These are phyloP conservation scores for Cystobasidium onofrii DNA, from an alignment of 768 basidiomycete genomes.

Conservation along the genomic window DNA sequence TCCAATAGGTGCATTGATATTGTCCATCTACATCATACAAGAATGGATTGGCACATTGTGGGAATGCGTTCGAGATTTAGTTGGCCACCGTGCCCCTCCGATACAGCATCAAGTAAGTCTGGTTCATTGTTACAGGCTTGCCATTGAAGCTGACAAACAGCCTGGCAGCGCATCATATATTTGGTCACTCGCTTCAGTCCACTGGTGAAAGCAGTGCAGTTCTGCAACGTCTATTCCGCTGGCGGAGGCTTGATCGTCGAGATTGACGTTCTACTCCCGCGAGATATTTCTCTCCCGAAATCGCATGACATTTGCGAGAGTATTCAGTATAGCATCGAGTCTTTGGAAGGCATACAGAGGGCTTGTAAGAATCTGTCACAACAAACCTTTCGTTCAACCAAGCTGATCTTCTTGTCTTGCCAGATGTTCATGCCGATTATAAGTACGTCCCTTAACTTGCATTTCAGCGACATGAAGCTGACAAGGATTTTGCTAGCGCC, in stretches of 20 bases:
- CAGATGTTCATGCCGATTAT: constrained; percentile 29
- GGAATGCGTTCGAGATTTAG: constrained; percentile 46
- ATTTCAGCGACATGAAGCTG: background rate
- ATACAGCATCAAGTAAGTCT: constrained; percentile 34
- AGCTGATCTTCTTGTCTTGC: background rate
- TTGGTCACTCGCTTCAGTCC: constrained; percentile 48
- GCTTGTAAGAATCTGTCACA: no score
- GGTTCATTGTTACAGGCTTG: background rate
- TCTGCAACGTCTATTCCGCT: constrained; percentile 47
- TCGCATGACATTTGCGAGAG: constrained; percentile 29
- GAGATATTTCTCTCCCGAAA: constrained; percentile 31
- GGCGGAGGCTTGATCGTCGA: constrained; percentile 44
- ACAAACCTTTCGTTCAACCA: no score
- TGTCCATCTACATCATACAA: constrained; percentile 43
- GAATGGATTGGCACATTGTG: constrained; percentile 47
- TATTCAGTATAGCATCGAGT: constrained; percentile 26
- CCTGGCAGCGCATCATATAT: constrained; percentile 44
- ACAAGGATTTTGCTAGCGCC: background rate
- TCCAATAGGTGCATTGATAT: constrained; percentile 47
- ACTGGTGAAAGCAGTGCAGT: constrained; percentile 45
- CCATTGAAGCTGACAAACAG: constrained; percentile 31
- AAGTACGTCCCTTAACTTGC: background rate
- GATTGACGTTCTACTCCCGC: constrained; percentile 36
- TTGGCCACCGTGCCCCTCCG: constrained; percentile 40
- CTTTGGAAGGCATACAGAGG: constrained; percentile 6